phyloP scores from a whole-genome alignment of 108 stramenopile genomes.

The Fistulifera pelliculosa region DNA sequence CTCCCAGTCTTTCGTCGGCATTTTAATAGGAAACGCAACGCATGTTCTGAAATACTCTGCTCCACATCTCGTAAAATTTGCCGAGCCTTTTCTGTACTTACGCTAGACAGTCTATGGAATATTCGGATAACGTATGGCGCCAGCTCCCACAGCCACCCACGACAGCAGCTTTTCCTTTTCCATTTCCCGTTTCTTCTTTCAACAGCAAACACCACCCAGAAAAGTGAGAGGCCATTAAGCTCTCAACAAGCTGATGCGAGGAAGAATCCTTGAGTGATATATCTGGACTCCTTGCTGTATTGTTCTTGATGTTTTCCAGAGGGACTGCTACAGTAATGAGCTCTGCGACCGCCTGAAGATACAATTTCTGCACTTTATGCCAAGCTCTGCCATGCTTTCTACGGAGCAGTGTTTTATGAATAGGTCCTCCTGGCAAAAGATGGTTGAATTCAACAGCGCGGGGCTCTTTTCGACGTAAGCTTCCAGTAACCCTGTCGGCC shows the following conservation, averaged over 20 bases:
- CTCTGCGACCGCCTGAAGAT: slow-evolving; percentile 32
- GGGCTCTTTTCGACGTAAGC: slow-evolving; percentile 65
- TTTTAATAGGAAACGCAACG: slow-evolving; percentile 10
- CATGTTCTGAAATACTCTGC: slow-evolving; percentile 22
- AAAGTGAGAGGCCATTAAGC: no score
- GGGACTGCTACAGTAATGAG: slow-evolving; percentile 47
- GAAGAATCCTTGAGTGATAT: background rate
- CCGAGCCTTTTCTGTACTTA: slow-evolving; percentile 10
- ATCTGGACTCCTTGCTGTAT: background rate
- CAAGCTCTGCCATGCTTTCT: slow-evolving; percentile 24
- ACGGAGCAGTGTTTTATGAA: slow-evolving; percentile 28
- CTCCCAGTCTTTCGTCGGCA: slow-evolving; percentile 6
- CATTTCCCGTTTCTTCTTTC: slow-evolving; percentile 26
- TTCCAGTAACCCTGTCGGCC: slow-evolving; percentile 77
- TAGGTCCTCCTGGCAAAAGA: slow-evolving; percentile 36
- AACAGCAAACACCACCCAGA: slow-evolving; percentile 30
- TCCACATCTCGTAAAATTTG: slow-evolving; percentile 37
- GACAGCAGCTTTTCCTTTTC: slow-evolving; percentile 25
- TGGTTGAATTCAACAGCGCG: slow-evolving; percentile 61
- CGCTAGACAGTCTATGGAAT: no score
- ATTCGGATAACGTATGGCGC: no score
- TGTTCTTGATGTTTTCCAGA: slow-evolving; percentile 15
- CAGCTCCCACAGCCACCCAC: no score
- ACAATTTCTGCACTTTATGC: slow-evolving; percentile 25
- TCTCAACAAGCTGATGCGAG: no score